Evolutionary conservation across 306 rosid genomes (phyloP), one percentile per base, ranked within the genome.

Genomic region (Quercus parvula): DNA sequence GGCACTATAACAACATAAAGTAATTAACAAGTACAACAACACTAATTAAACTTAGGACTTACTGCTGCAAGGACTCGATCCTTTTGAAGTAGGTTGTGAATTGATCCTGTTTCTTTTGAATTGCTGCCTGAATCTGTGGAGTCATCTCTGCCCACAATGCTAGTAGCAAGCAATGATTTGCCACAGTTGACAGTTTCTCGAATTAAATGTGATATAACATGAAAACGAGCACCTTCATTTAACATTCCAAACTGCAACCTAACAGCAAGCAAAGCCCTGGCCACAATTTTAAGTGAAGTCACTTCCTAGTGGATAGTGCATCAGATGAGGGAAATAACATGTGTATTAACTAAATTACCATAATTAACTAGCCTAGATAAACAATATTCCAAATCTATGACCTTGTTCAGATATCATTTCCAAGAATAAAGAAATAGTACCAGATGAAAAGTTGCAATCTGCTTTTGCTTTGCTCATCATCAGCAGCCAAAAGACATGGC

Each of bases 401-500:
- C 64, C 49, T 57, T 78, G 74, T 68, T 75, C 49, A 54, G 67
- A 58, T 69, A 52, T 52, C 75, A 54, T 70, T 13, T 33, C 56
- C 18, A 80, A 78, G 73, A 46, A 31, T 1, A 56, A 77, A 24
- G 76, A 38, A 71, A 81, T 61, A 76, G 63, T 95, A 95, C 99
- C 99, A 95, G 89, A 95, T 91, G 86, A 92, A 85, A 79, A 92
- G 92, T 83, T 91, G 99, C 80, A 95, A 89, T 86, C 96, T 89
- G 77, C 88, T 90, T 85, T 91, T 95, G 96, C 93, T 92, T 85
- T 90, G 98, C 89, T 95, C 99, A 61, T 95, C 99, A 20, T 95
- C 99, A 86, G 98, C 88, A 77, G 83, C 83, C 82, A 94, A 89
- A 84, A 95, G 87, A 75, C 85, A 87, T 70, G 99, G 99, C 77